Percentiles rank a stretch among this genome's conserved stretches.
Evolutionary conservation across 148 eudicot genomes (phyloP).

Genomic region (Gaultheria prostrata): DNA sequence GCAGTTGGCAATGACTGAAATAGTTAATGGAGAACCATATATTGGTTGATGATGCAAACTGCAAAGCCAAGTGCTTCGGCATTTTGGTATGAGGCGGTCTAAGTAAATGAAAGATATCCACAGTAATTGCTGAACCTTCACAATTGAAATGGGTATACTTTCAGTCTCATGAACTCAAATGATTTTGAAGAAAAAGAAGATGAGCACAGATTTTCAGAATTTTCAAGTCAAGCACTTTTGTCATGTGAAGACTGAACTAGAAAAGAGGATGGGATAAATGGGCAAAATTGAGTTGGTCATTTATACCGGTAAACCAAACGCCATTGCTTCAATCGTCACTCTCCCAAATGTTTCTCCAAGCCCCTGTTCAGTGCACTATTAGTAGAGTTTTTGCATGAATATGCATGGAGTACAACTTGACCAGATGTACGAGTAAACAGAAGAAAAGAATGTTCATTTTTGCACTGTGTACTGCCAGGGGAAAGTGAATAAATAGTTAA

Average conservation of each 20-base stretch:
- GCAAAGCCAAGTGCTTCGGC: neutral
- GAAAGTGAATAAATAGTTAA: neutral
- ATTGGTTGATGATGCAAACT: neutral
- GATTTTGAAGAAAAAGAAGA: neutral
- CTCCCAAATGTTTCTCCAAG: constrained; percentile 98
- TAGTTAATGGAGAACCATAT: neutral
- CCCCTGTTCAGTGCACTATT: constrained; percentile 47
- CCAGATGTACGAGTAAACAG: neutral
- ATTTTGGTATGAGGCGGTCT: neutral
- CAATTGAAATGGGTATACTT: neutral
- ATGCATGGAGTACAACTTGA: neutral
- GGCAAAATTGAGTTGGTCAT: constrained; percentile 20
- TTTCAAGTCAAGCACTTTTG: neutral
- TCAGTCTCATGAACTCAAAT: neutral
- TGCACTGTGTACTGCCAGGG: neutral
- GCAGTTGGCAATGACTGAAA: neutral
- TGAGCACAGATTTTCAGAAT: neutral
- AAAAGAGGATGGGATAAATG: neutral
- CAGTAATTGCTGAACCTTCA: neutral
- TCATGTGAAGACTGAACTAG: neutral
- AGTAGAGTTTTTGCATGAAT: neutral
- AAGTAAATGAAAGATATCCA: neutral
- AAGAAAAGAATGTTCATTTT: neutral
- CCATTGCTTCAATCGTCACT: constrained; percentile 98
- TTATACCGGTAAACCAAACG: constrained; percentile 93